A percentile compares a stretch with the other conserved stretches of the same genome.
These are phyloP conservation scores for Mycosphaerella arachidis DNA, from an alignment of 2,329 filamentous ascomycete genomes.

Conservation along the genomic window DNA sequence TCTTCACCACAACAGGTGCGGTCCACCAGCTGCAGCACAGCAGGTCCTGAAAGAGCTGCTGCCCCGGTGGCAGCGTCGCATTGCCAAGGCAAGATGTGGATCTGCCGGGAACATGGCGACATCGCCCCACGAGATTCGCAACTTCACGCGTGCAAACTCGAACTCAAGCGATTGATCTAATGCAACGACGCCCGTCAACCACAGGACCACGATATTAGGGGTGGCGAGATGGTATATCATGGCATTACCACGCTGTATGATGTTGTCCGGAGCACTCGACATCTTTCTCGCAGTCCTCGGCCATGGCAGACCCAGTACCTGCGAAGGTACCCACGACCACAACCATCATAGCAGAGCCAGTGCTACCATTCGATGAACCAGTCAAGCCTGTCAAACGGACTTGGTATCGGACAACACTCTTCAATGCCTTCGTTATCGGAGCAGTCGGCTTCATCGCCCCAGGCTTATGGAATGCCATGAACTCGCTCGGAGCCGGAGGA, in stretches of 20 bases:
- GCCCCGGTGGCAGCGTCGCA: background rate
- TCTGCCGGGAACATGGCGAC: background rate
- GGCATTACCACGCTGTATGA: background rate
- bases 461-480: slow-evolving; percentile 55
- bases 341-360: background rate
- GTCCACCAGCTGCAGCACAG: background rate
- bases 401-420: slow-evolving; percentile 52
- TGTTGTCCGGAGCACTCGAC: background rate
- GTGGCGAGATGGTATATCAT: background rate
- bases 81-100: background rate
- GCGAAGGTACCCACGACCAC: background rate
- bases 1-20: background rate
- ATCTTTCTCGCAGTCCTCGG: background rate
- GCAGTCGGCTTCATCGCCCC: slow-evolving; percentile 50
- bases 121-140: background rate
- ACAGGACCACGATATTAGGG: background rate
- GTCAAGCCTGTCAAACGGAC: slow-evolving; percentile 8
- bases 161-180: background rate
- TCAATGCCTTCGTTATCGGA: slow-evolving; percentile 53
- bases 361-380: background rate
- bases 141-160: background rate
- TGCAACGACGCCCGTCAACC: background rate
- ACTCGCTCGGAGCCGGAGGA: slow-evolving; percentile 50
- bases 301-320: background rate
- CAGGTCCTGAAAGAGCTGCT: background rate